Evolutionary conservation across 2,329 filamentous ascomycete genomes (phyloP).

Genomic region (Penicillium crustosum): DNA sequence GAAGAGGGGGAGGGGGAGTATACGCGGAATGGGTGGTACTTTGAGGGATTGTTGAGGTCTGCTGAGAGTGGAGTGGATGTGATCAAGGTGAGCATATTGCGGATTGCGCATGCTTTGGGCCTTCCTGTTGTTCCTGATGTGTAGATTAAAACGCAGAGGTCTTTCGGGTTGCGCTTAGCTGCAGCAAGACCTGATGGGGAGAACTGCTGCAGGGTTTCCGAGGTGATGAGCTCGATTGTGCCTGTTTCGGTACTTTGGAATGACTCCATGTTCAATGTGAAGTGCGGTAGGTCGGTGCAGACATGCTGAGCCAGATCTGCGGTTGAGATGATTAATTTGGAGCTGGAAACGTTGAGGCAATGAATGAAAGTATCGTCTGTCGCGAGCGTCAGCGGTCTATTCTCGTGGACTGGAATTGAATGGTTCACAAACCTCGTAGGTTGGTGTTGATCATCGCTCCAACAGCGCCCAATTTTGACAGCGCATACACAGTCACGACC

Average conservation of each 20-base stretch:
- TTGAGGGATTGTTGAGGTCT: constrained; percentile 40
- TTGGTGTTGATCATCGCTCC: constrained; percentile 50
- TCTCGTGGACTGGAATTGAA: not conserved
- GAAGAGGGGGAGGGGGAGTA: constrained; percentile 52
- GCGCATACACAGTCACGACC: constrained; percentile 45
- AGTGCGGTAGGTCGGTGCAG: constrained; percentile 35
- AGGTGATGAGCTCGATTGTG: constrained; percentile 28
- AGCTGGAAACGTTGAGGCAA: constrained; percentile 45
- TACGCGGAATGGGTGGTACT: constrained; percentile 48
- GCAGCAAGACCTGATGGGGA: constrained; percentile 24
- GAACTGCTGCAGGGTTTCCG: constrained; percentile 28
- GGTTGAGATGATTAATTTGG: constrained; percentile 46
- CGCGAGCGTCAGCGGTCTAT: not conserved
- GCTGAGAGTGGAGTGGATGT: constrained; percentile 39
- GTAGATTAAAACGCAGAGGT: constrained; percentile 46
- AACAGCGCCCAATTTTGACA: constrained; percentile 49
- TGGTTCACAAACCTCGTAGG: constrained; percentile 41
- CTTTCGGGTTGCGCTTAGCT: constrained; percentile 36
- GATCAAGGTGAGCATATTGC: constrained; percentile 40
- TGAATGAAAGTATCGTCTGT: constrained; percentile 48
- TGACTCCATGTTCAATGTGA: constrained; percentile 40
- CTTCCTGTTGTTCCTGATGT: constrained; percentile 52
- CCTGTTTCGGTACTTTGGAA: constrained; percentile 33
- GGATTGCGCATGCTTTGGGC: constrained; percentile 48
- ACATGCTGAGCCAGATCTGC: constrained; percentile 45